These are phyloP conservation scores for Diplodia intermedia DNA, from an alignment of 2,329 filamentous ascomycete genomes.

Conservation along the genomic window DNA sequence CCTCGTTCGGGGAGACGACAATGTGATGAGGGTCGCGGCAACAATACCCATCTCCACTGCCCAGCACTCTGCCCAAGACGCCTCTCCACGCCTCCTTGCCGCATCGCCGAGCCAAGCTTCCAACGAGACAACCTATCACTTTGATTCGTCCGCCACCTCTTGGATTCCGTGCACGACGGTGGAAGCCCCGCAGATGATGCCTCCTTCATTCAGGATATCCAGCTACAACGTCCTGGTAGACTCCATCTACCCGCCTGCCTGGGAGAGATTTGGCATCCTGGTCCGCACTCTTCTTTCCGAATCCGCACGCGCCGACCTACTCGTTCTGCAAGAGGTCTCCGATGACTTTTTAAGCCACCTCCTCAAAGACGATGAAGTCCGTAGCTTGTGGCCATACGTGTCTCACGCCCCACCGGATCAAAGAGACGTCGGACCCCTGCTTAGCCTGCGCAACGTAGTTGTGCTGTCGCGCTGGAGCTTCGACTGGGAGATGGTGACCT, in stretches of 20 bases:
- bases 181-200: slow-evolving; percentile 19
- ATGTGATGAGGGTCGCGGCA: slow-evolving; percentile 65
- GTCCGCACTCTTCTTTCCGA: slow-evolving; percentile 45
- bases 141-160: slow-evolving; percentile 36
- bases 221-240: slow-evolving; percentile 56
- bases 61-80: background rate
- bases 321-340: slow-evolving; percentile 67
- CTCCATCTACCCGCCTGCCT: slow-evolving; percentile 46
- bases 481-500: slow-evolving; percentile 62
- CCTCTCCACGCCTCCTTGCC: background rate
- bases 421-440: slow-evolving; percentile 60
- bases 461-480: slow-evolving; percentile 65
- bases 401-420: slow-evolving; percentile 65
- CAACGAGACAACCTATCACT: slow-evolving; percentile 43
- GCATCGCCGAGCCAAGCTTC: background rate
- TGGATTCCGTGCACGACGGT: slow-evolving; percentile 39
- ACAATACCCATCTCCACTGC: slow-evolving; percentile 48
- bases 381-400: slow-evolving; percentile 60
- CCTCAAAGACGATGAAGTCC: slow-evolving; percentile 56
- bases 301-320: slow-evolving; percentile 46
- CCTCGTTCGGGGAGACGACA: slow-evolving; percentile 56
- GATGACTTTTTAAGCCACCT: slow-evolving; percentile 67
- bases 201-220: slow-evolving; percentile 43
- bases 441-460: slow-evolving; percentile 67
- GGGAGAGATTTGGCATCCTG: slow-evolving; percentile 48